Evolutionary conservation across 176 grass and related monocot species (phyloP).

Genomic region (Aegilops speltoides): DNA sequence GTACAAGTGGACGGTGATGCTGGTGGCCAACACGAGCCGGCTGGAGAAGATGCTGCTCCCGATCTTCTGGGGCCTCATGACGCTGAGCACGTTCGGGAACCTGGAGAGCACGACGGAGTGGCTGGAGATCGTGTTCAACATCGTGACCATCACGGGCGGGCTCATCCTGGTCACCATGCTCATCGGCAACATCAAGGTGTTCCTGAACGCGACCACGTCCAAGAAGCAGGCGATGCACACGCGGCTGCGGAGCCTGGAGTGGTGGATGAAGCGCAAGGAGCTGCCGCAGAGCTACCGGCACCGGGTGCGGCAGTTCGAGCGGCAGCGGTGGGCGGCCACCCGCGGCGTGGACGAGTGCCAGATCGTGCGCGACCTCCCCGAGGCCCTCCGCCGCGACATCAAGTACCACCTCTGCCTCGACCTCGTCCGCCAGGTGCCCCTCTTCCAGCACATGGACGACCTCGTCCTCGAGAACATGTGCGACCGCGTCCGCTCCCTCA

Average conservation of each 20-base stretch:
- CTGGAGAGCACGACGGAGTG: slow-evolving; percentile 95
- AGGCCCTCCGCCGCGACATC: slow-evolving; percentile 80
- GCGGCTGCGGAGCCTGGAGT: slow-evolving; percentile 56
- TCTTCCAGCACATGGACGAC: slow-evolving; percentile 96
- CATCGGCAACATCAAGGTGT: slow-evolving; percentile 98
- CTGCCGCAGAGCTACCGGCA: slow-evolving; percentile 51
- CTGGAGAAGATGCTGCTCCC: slow-evolving; percentile 89
- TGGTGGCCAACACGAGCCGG: slow-evolving; percentile 66
- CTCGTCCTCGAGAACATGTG: slow-evolving; percentile 97
- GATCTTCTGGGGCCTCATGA: slow-evolving; percentile 98
- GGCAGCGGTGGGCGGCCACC: slow-evolving; percentile 91
- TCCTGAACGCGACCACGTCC: slow-evolving; percentile 92
- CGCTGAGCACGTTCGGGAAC: slow-evolving; percentile 88
- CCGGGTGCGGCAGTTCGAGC: slow-evolving; percentile 79
- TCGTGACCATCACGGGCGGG: slow-evolving; percentile 74
- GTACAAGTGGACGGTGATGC: slow-evolving; percentile 83
- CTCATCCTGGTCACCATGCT: slow-evolving; percentile 91
- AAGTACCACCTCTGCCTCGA: slow-evolving; percentile 94
- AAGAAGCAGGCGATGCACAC: slow-evolving; percentile 85
- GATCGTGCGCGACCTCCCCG: slow-evolving; percentile 73
- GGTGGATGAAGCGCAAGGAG: slow-evolving; percentile 80
- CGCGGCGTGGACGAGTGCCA: slow-evolving; percentile 73
- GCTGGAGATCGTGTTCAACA: slow-evolving; percentile 97
- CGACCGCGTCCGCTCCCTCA: slow-evolving; percentile 64
- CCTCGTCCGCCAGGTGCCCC: slow-evolving; percentile 85